phyloP scores from a whole-genome alignment of 2,329 filamentous ascomycete species.

The Sclerotinia spermophila region DNA sequence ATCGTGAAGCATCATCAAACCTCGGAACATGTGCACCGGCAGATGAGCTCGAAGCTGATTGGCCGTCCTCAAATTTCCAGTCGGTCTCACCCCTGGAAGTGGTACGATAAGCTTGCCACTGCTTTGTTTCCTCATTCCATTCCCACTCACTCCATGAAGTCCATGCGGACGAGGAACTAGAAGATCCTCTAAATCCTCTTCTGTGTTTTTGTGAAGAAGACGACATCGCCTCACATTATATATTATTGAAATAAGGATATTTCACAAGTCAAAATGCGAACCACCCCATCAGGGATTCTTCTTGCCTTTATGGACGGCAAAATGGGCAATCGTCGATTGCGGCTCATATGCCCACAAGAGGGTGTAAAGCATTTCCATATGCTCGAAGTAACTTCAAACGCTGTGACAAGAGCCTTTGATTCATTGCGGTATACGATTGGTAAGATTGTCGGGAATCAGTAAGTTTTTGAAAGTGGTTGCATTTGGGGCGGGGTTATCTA shows the following conservation, averaged over 20 bases:
- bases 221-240: not conserved
- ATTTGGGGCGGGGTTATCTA: not conserved
- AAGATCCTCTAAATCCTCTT: not conserved
- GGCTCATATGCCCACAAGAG: not conserved
- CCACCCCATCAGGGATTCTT: not conserved
- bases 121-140: not conserved
- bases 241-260: not conserved
- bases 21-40: not conserved
- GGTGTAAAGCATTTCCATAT: not conserved
- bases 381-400: not conserved
- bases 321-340: not conserved
- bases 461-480: not conserved
- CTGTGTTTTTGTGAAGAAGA: not conserved
- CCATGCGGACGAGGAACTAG: not conserved
- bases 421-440: not conserved
- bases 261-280: not conserved
- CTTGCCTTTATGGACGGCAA: not conserved
- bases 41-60: not conserved
- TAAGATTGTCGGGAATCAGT: not conserved
- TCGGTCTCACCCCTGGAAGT: not conserved
- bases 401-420: not conserved
- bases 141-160: not conserved
- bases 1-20: not conserved
- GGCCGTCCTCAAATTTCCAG: not conserved
- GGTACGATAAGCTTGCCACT: not conserved